Evolutionary conservation across 1,139 yeast genomes (phyloP), one percentile per base, ranked within the genome.

Genomic region (Protomyces lactucae-debilis): DNA sequence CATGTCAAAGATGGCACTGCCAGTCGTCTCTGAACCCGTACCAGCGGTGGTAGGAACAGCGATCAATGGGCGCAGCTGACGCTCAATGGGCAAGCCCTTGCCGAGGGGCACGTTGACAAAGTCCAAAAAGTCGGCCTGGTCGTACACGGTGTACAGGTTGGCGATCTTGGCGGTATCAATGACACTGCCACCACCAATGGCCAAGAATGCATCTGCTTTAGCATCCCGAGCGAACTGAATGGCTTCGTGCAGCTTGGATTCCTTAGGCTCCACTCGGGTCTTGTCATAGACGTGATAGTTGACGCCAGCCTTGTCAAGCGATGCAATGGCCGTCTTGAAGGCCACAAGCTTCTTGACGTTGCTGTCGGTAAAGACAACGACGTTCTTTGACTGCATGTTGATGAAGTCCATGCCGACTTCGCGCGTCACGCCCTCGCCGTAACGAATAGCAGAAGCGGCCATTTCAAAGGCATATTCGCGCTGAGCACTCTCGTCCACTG

Each of bases 21-120:
- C 70, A 9, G 70, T 68, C 10, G 70, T 68, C 60, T 68, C 70
- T 39, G 70, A 68, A 14, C 79, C 79, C 0, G 79, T 76, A 25
- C 80, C 80, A 1, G 81, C 79, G 57, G 81, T 77, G 67, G 79
- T 81, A 2, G 80, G 78, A 35, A 80, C 80, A 6, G 81, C 80
- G 64, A 78, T 76, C 67, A 79, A 69, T 3, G 81, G 82, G 63
- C 72, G 68, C 64, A 77, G 68, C 45, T 69, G 65, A 52, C 71
- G 70, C 32, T 72, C 74, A 32, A 77, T 72, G 9, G 79, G 78
- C 60, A 72, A 68, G 2, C 78, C 79, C 64, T 75, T 75, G n/a
- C 79, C 79, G 4, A 77, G 69, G 6, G 79, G 79, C 3, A 79
- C 79, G 66, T 77, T 77, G 67, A 77, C 79, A 67, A 77, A 77